Evolutionary conservation across 2,329 filamentous ascomycete species (phyloP).

Genomic region (Diaporthe batatas): DNA sequence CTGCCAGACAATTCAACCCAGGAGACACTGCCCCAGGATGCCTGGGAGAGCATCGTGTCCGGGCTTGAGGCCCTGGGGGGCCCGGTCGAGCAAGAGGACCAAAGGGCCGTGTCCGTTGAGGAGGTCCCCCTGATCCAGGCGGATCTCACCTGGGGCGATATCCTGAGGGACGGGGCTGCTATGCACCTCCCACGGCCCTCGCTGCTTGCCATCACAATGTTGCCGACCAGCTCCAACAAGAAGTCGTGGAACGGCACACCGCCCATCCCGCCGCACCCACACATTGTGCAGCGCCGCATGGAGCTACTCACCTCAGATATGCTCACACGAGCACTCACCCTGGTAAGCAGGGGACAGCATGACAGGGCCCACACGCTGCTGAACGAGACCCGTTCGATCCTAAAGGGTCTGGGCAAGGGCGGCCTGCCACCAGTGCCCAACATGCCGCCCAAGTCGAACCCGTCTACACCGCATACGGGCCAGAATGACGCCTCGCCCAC

Average conservation of each 20-base stretch:
- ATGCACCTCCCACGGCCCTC: slow-evolving; percentile 91
- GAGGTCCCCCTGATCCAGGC: slow-evolving; percentile 96
- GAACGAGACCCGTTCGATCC: slow-evolving; percentile 91
- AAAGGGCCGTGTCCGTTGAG: slow-evolving; percentile 86
- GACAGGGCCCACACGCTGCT: slow-evolving; percentile 93
- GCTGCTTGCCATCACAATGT: slow-evolving; percentile 93
- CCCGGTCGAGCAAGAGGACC: slow-evolving; percentile 86
- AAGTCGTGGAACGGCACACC: slow-evolving; percentile 75
- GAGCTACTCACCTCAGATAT: slow-evolving; percentile 98
- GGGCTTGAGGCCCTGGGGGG: slow-evolving; percentile 94
- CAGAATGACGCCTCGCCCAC: slow-evolving; percentile 59
- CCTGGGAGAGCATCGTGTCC: slow-evolving; percentile 97
- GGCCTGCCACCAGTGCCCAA: slow-evolving; percentile 90
- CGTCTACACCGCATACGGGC: slow-evolving; percentile 62
- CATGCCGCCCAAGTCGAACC: slow-evolving; percentile 60
- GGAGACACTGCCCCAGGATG: slow-evolving; percentile 90
- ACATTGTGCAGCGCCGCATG: slow-evolving; percentile 96
- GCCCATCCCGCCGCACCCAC: slow-evolving; percentile 94
- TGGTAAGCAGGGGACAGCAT: slow-evolving; percentile 92
- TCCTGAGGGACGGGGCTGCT: slow-evolving; percentile 87
- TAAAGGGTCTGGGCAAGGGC: slow-evolving; percentile 96
- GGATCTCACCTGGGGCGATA: slow-evolving; percentile 92
- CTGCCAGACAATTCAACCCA: slow-evolving; percentile 85
- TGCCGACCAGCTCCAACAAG: slow-evolving; percentile 77
- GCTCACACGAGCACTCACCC: slow-evolving; percentile 90